These are phyloP conservation scores for Euphorbia celastroides DNA, from an alignment of 441 rosid species.

Conservation along the genomic window DNA sequence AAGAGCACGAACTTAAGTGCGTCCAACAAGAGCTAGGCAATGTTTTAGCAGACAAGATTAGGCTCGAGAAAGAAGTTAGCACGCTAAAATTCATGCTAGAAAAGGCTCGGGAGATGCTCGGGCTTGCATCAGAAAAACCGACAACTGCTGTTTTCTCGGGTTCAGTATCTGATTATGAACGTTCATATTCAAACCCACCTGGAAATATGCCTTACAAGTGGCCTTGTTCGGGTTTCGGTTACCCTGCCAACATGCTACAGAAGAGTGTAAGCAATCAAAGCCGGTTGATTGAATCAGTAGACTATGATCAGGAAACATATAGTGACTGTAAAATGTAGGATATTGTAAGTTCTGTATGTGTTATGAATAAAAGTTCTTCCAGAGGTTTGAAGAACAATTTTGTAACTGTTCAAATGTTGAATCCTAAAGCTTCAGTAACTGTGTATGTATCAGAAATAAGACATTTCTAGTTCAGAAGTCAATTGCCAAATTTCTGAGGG, in stretches of 20 bases:
- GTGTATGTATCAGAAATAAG: neutral
- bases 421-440: conserved; percentile 2
- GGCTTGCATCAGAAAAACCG: conserved; percentile 9
- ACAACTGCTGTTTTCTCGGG: conserved; percentile 7
- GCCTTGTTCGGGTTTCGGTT: conserved; percentile 15
- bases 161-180: conserved; percentile 21
- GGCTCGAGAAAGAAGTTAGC: conserved; percentile 26
- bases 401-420: neutral
- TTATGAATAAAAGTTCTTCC: neutral
- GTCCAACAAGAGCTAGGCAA: conserved; percentile 22
- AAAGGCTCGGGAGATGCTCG: conserved; percentile 19
- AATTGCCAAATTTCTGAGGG: neutral
- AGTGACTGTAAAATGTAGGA: neutral
- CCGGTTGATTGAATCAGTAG: neutral
- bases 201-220: conserved; percentile 11
- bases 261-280: neutral
- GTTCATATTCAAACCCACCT: conserved; percentile 17
- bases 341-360: neutral
- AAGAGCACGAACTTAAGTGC: conserved; percentile 16
- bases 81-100: conserved; percentile 19
- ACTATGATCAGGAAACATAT: neutral
- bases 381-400: neutral
- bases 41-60: conserved; percentile 23
- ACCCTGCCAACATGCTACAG: conserved; percentile 3
- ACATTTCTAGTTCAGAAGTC: neutral